phyloP scores from a whole-genome alignment of 768 basidiomycete species.

The Rhodotorula babjevae region DNA sequence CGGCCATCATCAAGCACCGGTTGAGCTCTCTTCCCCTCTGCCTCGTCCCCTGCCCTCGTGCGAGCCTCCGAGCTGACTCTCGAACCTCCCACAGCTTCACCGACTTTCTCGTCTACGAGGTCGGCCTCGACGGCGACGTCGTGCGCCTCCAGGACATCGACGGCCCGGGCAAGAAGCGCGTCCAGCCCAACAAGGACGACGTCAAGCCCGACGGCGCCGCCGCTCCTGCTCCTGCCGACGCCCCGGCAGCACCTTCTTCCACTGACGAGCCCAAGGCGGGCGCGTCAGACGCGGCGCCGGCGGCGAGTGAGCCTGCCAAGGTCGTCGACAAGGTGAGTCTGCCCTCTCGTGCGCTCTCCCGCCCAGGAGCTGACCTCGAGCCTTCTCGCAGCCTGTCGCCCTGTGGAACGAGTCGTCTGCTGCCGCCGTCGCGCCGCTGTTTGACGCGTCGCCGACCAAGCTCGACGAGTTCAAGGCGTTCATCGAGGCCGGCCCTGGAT shows the following conservation, averaged over 20 bases:
- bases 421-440: neutral
- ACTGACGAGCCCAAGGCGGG: slow-evolving; percentile 38
- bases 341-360: no score
- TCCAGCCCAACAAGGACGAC: slow-evolving; percentile 9
- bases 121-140: slow-evolving; percentile 72
- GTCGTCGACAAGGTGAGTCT: neutral
- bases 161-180: slow-evolving; percentile 52
- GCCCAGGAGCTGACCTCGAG: no score
- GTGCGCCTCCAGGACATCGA: slow-evolving; percentile 73
- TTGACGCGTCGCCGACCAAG: slow-evolving; percentile 47
- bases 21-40: slow-evolving; percentile 46
- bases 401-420: slow-evolving; percentile 22
- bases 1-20: slow-evolving; percentile 97
- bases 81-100: slow-evolving; percentile 60
- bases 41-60: no score
- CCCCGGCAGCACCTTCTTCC: neutral
- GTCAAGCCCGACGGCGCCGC: slow-evolving; percentile 36
- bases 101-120: slow-evolving; percentile 91
- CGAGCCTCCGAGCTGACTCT: neutral
- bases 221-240: neutral
- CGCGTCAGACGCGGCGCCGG: neutral
- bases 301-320: neutral
- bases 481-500: slow-evolving; percentile 37
- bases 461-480: slow-evolving; percentile 51
- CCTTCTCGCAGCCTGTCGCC: neutral